Conservation (phyloP, 2,329 filamentous ascomycete genomes). For the Botrytis fabae region DNA sequence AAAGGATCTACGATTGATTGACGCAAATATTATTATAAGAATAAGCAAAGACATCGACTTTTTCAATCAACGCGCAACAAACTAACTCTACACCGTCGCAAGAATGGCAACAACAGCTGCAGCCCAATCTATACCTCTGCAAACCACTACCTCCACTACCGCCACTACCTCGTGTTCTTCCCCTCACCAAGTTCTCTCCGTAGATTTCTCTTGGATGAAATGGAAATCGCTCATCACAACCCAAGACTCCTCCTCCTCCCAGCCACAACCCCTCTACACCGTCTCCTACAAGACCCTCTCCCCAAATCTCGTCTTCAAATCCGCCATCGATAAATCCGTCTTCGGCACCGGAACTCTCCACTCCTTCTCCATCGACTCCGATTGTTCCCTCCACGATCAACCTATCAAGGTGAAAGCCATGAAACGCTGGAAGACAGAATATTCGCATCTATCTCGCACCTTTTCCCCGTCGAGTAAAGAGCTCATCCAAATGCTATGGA, state of each 20-base stretch:
- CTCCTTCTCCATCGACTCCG: slow-evolving; percentile 26
- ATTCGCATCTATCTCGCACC: slow-evolving; percentile 25
- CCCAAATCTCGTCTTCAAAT: slow-evolving; percentile 25
- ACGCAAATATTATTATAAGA: not conserved
- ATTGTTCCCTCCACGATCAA: slow-evolving; percentile 26
- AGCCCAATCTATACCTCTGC: not conserved
- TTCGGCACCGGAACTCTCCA: slow-evolving; percentile 27
- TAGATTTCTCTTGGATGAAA: slow-evolving; percentile 30
- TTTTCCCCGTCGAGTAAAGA: slow-evolving; percentile 20
- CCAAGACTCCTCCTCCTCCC: no score
- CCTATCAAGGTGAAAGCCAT: slow-evolving; percentile 25
- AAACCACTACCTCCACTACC: not conserved
- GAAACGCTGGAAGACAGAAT: slow-evolving; percentile 28
- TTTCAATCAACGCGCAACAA: not conserved
- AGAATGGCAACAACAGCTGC: not conserved
- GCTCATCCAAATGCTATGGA: slow-evolving; percentile 26
- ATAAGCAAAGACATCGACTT: not conserved
- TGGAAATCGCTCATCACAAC: slow-evolving; percentile 26
- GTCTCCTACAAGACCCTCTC: slow-evolving; percentile 26
- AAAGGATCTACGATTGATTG: not conserved
- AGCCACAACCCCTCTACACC: slow-evolving; percentile 26
- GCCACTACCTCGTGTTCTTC: not conserved
- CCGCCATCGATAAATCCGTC: not conserved
- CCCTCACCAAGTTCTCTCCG: slow-evolving; percentile 19
- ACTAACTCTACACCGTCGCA: not conserved